Conservation (phyloP, 805 yeast genomes). For the Saturnispora halmiae region DNA sequence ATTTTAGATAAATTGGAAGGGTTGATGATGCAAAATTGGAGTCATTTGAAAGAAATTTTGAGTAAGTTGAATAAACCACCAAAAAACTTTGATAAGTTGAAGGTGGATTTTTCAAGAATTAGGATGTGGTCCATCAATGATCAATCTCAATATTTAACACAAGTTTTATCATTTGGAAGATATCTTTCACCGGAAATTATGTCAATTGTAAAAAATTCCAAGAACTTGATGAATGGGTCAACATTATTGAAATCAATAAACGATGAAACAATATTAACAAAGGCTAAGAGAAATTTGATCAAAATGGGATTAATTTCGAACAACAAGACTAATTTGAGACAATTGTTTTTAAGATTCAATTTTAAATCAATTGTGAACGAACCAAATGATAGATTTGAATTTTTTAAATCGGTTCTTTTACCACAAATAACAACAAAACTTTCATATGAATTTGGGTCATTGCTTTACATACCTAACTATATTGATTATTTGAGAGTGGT, state of each 20-base stretch:
- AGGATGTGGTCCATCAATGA: constrained; percentile 91
- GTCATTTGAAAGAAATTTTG: constrained; percentile 60
- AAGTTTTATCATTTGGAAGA: constrained; percentile 67
- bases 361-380: constrained; percentile 47
- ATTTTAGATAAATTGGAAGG: constrained; percentile 79
- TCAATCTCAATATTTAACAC: constrained; percentile 63
- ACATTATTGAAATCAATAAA: constrained; percentile 44
- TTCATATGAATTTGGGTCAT: constrained; percentile 61
- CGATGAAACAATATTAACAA: constrained; percentile 38
- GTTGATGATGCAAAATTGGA: constrained; percentile 88
- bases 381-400: constrained; percentile 76
- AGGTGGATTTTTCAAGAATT: constrained; percentile 84
- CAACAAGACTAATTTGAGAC: constrained; percentile 43
- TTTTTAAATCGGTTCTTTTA: constrained; percentile 61
- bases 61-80: constrained; percentile 72
- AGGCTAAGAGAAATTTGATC: constrained; percentile 39
- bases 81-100: constrained; percentile 45
- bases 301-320: constrained; percentile 26
- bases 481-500: constrained; percentile 76
- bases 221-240: constrained; percentile 46
- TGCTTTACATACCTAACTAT: constrained; percentile 78
- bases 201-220: constrained; percentile 38
- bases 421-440: constrained; percentile 61
- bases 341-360: constrained; percentile 65
- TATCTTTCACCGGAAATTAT: constrained; percentile 76